Conservation (phyloP, 2,329 filamentous ascomycete species). For the Sphaerulina vaccinii region DNA sequence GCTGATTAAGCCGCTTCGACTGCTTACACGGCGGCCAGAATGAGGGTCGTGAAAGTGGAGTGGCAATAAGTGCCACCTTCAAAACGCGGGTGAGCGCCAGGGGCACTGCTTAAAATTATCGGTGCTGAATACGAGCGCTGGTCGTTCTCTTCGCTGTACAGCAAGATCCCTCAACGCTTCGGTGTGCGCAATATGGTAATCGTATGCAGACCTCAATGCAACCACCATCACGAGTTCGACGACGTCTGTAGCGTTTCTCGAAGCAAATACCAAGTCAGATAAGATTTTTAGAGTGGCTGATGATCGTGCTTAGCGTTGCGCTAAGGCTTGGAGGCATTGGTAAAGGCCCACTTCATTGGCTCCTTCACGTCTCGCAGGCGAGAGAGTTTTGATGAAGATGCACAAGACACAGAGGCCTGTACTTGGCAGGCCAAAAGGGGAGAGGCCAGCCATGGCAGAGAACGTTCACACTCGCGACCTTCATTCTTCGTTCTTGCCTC, state of each 20-base stretch:
- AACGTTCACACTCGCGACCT: conserved; percentile 17
- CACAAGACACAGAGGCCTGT: not conserved
- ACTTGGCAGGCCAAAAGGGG: not conserved
- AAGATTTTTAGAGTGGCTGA: conserved; percentile 1
- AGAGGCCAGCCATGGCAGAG: no score
- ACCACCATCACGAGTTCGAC: not conserved
- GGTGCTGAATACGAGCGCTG: not conserved
- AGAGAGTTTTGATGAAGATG: not conserved
- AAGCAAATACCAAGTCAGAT: conserved; percentile 10
- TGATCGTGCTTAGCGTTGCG: not conserved
- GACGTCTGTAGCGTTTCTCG: not conserved
- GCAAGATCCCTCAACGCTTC: no score
- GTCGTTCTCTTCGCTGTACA: not conserved
- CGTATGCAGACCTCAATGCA: not conserved
- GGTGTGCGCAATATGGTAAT: not conserved
- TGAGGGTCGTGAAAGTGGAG: not conserved
- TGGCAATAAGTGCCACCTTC: not conserved
- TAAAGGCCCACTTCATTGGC: not conserved
- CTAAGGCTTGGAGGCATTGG: not conserved
- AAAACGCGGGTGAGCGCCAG: not conserved
- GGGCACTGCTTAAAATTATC: not conserved
- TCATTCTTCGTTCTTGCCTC: conserved; percentile 1
- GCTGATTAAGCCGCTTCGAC: not conserved
- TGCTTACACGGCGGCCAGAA: not conserved
- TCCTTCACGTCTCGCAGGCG: not conserved